Percentiles rank a stretch among this genome's conserved stretches.
phyloP scores from a whole-genome alignment of 441 rosid species.

The Jatropha podagrica region DNA sequence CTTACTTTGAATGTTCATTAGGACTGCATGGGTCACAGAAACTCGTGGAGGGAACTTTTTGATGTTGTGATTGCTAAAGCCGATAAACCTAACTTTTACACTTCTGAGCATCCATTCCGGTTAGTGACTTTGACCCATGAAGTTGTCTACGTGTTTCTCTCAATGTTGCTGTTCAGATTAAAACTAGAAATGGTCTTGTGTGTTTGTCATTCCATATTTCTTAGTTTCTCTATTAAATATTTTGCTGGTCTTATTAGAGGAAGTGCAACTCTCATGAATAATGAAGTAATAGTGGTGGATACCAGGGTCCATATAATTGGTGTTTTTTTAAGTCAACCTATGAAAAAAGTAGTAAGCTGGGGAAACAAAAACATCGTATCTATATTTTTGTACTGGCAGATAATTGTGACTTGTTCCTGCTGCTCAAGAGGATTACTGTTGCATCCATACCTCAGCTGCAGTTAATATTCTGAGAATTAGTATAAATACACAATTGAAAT shows the following conservation, averaged over 20 bases:
- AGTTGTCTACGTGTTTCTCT: conserved; percentile 13
- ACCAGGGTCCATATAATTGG: neutral
- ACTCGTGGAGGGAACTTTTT: conserved; percentile 93
- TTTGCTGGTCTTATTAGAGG: neutral
- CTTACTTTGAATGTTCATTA: conserved; percentile 35
- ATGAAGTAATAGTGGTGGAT: neutral
- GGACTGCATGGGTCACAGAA: conserved; percentile 66
- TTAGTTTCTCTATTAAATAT: neutral
- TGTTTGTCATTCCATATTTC: neutral
- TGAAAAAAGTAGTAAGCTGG: neutral
- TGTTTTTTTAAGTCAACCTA: neutral
- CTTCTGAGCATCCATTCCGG: conserved; percentile 99
- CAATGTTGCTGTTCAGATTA: neutral
- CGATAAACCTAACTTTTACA: conserved; percentile 92
- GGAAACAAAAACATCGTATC: neutral
- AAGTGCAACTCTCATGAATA: neutral
- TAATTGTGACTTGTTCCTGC: neutral
- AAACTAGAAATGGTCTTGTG: conserved; percentile 1
- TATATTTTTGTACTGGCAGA: neutral
- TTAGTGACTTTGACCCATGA: conserved; percentile 34
- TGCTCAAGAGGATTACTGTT: neutral
- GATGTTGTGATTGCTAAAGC: conserved; percentile 99
- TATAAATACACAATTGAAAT: neutral
- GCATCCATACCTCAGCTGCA: neutral
- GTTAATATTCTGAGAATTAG: neutral